phyloP scores from a whole-genome alignment of 1,139 yeast genomes.

The Hyphopichia fennica region DNA sequence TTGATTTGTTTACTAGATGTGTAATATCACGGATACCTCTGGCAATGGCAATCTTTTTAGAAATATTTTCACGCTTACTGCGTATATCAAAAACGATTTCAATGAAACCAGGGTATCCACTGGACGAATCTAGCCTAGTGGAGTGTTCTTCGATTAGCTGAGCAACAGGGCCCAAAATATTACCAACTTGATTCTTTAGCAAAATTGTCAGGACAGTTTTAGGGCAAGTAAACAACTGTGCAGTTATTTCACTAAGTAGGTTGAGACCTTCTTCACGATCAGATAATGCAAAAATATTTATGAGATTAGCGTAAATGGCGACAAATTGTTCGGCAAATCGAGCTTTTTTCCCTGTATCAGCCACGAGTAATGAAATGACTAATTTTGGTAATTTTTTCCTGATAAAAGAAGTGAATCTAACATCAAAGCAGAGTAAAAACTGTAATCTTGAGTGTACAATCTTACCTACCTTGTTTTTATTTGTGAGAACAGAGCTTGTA shows the following conservation, averaged over 20 bases:
- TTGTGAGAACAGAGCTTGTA: conserved; percentile 1
- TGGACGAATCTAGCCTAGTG: conserved; percentile 22
- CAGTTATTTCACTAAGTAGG: conserved; percentile 51
- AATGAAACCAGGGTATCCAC: conserved; percentile 30
- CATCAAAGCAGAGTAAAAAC: conserved; percentile 53
- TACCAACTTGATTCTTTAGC: conserved; percentile 32
- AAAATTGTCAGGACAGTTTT: conserved; percentile 48
- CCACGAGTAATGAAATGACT: conserved; percentile 54
- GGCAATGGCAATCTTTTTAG: conserved; percentile 31
- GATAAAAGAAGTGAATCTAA: conserved; percentile 51
- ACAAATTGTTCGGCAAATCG: conserved; percentile 53
- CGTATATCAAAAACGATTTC: conserved; percentile 21
- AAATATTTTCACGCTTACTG: conserved; percentile 13
- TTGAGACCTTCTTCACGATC: conserved; percentile 70
- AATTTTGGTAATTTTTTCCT: conserved; percentile 49
- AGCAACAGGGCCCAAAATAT: conserved; percentile 49
- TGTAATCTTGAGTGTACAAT: conserved; percentile 46
- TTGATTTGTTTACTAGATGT: conserved; percentile 40
- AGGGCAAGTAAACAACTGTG: conserved; percentile 69
- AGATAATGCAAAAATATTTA: conserved; percentile 44
- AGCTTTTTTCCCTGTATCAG: conserved; percentile 46
- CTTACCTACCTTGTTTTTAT: background rate
- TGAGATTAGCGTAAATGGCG: conserved; percentile 54
- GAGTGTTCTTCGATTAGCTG: conserved; percentile 45
- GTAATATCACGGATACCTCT: conserved; percentile 43